phyloP scores from a whole-genome alignment of 108 stramenopile genomes.

The Stephanodiscus triporus region DNA sequence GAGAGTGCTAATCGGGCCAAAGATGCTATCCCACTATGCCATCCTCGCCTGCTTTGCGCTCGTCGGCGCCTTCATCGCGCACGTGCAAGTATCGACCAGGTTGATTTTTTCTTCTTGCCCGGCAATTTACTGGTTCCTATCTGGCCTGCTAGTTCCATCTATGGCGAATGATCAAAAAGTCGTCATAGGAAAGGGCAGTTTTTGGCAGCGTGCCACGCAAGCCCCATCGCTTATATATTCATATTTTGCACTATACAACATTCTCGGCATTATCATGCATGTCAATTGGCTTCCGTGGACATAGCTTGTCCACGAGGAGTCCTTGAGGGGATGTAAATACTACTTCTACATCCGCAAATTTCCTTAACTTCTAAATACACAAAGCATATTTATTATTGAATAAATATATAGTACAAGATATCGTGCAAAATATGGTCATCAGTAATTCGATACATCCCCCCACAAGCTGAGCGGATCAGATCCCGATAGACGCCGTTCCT shows the following conservation, averaged over 20 bases:
- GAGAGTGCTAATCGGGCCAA: slow-evolving; percentile 29
- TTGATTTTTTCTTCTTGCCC: slow-evolving; percentile 84
- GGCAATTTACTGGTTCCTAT: slow-evolving; percentile 76
- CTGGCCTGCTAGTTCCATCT: slow-evolving; percentile 8
- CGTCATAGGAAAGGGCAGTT: not conserved
- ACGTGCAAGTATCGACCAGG: slow-evolving; percentile 87
- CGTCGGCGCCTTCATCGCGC: slow-evolving; percentile 71
- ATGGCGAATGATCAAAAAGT: slow-evolving; percentile 2
- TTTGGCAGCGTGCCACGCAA: not conserved
- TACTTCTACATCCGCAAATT: too few relatives aligned
- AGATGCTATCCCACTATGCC: slow-evolving; percentile 71
- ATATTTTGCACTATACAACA: slow-evolving; percentile 67
- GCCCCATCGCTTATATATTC: slow-evolving; percentile 23
- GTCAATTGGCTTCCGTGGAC: slow-evolving; percentile 78
- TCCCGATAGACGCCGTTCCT: slow-evolving; percentile 27
- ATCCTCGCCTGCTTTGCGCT: slow-evolving; percentile 63
- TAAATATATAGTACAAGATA: too few relatives aligned
- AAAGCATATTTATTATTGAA: slow-evolving; percentile 1
- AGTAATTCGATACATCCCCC: slow-evolving; percentile 26
- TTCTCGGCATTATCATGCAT: slow-evolving; percentile 75
- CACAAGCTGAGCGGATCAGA: slow-evolving; percentile 25
- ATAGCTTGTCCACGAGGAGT: slow-evolving; percentile 2
- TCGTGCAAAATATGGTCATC: too few relatives aligned
- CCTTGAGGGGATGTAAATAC: too few relatives aligned
- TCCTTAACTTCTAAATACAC: not conserved